These are phyloP conservation scores for Nitzschia inconspicua DNA, from an alignment of 108 stramenopile species.

Conservation along the genomic window DNA sequence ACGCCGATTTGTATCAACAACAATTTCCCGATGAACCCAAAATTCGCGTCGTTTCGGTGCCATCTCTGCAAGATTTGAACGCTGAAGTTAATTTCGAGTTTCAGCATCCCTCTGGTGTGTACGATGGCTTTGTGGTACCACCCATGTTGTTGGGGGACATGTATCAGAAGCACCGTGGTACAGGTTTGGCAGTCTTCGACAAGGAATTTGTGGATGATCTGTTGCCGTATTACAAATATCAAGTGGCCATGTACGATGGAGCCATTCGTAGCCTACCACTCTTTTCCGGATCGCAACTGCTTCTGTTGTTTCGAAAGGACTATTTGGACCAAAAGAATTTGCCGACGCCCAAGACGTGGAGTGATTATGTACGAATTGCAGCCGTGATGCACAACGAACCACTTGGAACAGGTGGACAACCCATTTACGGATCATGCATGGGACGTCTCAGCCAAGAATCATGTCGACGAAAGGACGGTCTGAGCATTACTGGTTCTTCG, in stretches of 20 bases:
- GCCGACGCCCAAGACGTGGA: constrained; percentile 36
- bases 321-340: constrained; percentile 26
- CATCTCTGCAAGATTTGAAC: constrained; percentile 17
- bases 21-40: not conserved
- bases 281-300: constrained; percentile 22
- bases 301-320: constrained; percentile 42
- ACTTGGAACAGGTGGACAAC: not conserved
- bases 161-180: not conserved
- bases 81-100: constrained; percentile 13
- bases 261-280: constrained; percentile 25
- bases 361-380: constrained; percentile 32
- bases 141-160: constrained; percentile 24
- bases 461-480: constrained; percentile 7
- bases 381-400: constrained; percentile 14
- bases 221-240: constrained; percentile 28
- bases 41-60: constrained; percentile 5
- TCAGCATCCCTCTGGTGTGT: not conserved
- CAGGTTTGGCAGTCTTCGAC: not conserved
- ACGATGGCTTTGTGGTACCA: constrained; percentile 28
- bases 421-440: constrained; percentile 22
- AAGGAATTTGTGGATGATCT: not conserved
- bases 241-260: constrained; percentile 24
- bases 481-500: not conserved
- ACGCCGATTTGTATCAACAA: constrained; percentile 8
- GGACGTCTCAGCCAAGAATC: constrained; percentile 16